Percentiles rank a stretch among this genome's conserved stretches.
Evolutionary conservation across 192 early-diverging fungal genomes (phyloP).

Genomic region (Coemansia sp.): DNA sequence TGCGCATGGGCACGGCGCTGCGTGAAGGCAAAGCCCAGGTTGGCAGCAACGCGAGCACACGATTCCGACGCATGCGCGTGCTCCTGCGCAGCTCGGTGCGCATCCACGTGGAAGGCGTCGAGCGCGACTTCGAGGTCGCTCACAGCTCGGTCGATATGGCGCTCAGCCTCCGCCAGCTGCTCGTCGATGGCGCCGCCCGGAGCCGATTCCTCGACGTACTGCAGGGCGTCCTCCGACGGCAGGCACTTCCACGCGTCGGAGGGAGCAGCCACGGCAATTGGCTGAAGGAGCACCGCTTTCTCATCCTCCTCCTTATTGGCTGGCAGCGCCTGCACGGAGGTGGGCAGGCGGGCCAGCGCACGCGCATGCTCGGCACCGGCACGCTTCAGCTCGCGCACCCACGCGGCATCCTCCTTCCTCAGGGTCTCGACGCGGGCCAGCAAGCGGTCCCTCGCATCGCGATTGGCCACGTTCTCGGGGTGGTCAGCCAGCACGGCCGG

Average conservation of each 20-base stretch:
- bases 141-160: conserved; percentile 20
- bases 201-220: conserved; percentile 5
- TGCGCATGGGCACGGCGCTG: conserved; percentile 28
- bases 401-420: conserved; percentile 26
- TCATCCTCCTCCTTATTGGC: neutral
- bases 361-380: conserved; percentile 33
- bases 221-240: neutral
- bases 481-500: conserved; percentile 8
- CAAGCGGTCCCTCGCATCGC: conserved; percentile 21
- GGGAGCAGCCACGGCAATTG: conserved; percentile 9
- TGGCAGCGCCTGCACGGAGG: conserved; percentile 21
- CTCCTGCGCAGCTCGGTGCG: conserved; percentile 26
- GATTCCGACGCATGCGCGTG: conserved; percentile 8
- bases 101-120: conserved; percentile 42
- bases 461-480: conserved; percentile 46
- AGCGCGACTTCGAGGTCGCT: conserved; percentile 38
- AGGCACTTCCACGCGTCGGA: neutral
- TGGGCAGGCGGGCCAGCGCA: conserved; percentile 34
- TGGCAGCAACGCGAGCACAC: neutral
- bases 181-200: neutral
- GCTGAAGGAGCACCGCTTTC: conserved; percentile 10
- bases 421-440: conserved; percentile 20
- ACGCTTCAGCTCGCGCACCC: conserved; percentile 41
- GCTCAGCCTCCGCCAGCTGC: conserved; percentile 21
- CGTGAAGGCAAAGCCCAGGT: conserved; percentile 31